A percentile compares a stretch with the other conserved stretches of the same genome.
phyloP scores from a whole-genome alignment of 2,329 filamentous ascomycete species.

The Xylariaceae sp. region DNA sequence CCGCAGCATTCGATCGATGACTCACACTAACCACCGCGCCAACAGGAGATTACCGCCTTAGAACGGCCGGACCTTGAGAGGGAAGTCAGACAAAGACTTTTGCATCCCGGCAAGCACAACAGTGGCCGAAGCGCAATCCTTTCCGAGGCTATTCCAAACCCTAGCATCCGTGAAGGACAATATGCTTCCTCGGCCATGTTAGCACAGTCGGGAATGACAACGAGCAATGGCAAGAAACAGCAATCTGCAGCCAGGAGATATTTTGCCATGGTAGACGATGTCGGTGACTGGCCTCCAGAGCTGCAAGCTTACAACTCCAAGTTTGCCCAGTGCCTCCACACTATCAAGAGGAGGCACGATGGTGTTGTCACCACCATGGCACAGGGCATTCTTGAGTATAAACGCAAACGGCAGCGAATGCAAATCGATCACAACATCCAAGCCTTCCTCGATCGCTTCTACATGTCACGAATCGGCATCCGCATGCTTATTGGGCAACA shows the following conservation, averaged over 20 bases:
- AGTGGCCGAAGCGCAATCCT: slow-evolving; percentile 63
- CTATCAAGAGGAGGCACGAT: slow-evolving; percentile 94
- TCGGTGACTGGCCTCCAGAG: slow-evolving; percentile 87
- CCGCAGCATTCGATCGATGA: slow-evolving; percentile 23
- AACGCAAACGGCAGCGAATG: slow-evolving; percentile 92
- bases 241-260: slow-evolving; percentile 67
- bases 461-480: slow-evolving; percentile 99
- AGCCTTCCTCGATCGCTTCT: slow-evolving; percentile 96
- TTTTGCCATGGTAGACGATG: slow-evolving; percentile 88
- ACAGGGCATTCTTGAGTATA: slow-evolving; percentile 97
- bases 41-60: slow-evolving; percentile 85
- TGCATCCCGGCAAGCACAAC: slow-evolving; percentile 57
- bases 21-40: slow-evolving; percentile 32
- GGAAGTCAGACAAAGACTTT: slow-evolving; percentile 76
- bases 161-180: slow-evolving; percentile 81
- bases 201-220: slow-evolving; percentile 41
- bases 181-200: slow-evolving; percentile 58
- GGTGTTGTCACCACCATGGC: slow-evolving; percentile 97
- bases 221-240: slow-evolving; percentile 42
- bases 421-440: slow-evolving; percentile 98
- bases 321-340: slow-evolving; percentile 84
- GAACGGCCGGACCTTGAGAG: slow-evolving; percentile 72
- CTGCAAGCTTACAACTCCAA: slow-evolving; percentile 90
- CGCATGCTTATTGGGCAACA: slow-evolving; percentile 99
- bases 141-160: slow-evolving; percentile 82